phyloP scores from a whole-genome alignment of 78 protist genomes.

The Cavenderia fasciculata region DNA sequence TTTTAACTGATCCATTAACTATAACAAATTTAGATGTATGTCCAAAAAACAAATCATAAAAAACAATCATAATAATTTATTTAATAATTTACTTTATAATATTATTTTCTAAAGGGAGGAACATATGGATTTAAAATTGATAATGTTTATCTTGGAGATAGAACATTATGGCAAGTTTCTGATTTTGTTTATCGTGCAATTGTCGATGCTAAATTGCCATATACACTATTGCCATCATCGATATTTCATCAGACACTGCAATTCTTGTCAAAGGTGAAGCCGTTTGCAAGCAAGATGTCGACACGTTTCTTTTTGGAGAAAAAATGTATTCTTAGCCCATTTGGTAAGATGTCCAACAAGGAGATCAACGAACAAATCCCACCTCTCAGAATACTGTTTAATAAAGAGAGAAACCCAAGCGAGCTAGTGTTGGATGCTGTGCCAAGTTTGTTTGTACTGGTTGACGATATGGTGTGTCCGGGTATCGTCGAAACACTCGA shows the following conservation, averaged over 20 bases:
- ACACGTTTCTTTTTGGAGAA: slow-evolving; percentile 50
- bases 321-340: slow-evolving; percentile 56
- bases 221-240: slow-evolving; percentile 60
- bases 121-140: slow-evolving; percentile 23
- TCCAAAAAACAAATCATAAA: no score
- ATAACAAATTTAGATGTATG: neutral
- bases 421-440: slow-evolving; percentile 30
- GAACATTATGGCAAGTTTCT: slow-evolving; percentile 30
- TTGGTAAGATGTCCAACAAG: slow-evolving; percentile 2
- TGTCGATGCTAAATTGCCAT: slow-evolving; percentile 44
- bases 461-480: slow-evolving; percentile 43
- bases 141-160: slow-evolving; percentile 20
- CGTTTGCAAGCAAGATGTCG: slow-evolving; percentile 12
- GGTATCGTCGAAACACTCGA: slow-evolving; percentile 61
- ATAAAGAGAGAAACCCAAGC: slow-evolving; percentile 2
- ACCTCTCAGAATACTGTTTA: neutral
- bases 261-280: neutral
- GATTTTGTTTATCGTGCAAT: slow-evolving; percentile 39
- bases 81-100: no score
- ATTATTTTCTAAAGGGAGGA: neutral
- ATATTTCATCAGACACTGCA: slow-evolving; percentile 60
- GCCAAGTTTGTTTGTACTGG: slow-evolving; percentile 16
- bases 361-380: slow-evolving; percentile 54
- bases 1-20: slow-evolving; percentile 1
- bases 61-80: no score